Percentiles rank a stretch among this genome's conserved stretches.
phyloP scores from a whole-genome alignment of 306 rosid species.

The Sesbania bispinosa region DNA sequence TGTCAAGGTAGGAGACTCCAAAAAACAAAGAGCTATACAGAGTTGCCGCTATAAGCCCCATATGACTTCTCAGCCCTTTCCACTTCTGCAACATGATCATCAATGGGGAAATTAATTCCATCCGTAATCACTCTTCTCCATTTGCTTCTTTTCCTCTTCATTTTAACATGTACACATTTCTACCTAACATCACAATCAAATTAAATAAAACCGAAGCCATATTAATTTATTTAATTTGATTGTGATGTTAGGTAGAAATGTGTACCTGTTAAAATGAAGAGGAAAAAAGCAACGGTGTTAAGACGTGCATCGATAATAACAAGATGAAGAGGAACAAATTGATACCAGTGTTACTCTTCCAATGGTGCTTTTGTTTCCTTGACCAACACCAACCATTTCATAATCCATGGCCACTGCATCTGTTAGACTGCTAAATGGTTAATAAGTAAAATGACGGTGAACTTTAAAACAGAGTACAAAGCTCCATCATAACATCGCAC shows the following conservation, averaged over 20 bases:
- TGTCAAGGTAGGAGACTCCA: constrained; percentile 59
- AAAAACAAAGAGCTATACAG: constrained; percentile 42
- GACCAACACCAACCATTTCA: constrained; percentile 95
- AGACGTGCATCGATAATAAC: neutral
- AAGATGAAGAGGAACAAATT: constrained; percentile 25
- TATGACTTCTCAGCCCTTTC: constrained; percentile 18
- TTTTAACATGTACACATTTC: too few species aligned
- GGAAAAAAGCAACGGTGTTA: too few species aligned
- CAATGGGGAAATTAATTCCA: too few species aligned
- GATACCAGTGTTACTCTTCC: constrained; percentile 87
- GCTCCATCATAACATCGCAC: neutral
- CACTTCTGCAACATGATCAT: constrained; percentile 18
- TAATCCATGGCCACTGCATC: constrained; percentile 92
- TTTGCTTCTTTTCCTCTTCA: too few species aligned
- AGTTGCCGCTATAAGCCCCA: neutral
- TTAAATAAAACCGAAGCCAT: too few species aligned
- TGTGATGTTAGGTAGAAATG: too few species aligned
- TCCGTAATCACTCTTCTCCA: too few species aligned
- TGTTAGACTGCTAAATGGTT: constrained; percentile 72
- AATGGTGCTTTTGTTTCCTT: constrained; percentile 90
- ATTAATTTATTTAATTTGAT: too few species aligned
- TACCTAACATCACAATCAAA: too few species aligned
- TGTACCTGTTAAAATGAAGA: too few species aligned
- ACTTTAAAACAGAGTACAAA: constrained; percentile 7
- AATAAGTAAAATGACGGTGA: constrained; percentile 17